phyloP scores from a whole-genome alignment of 179 eudicot genomes.

The Dionaea muscipula region DNA sequence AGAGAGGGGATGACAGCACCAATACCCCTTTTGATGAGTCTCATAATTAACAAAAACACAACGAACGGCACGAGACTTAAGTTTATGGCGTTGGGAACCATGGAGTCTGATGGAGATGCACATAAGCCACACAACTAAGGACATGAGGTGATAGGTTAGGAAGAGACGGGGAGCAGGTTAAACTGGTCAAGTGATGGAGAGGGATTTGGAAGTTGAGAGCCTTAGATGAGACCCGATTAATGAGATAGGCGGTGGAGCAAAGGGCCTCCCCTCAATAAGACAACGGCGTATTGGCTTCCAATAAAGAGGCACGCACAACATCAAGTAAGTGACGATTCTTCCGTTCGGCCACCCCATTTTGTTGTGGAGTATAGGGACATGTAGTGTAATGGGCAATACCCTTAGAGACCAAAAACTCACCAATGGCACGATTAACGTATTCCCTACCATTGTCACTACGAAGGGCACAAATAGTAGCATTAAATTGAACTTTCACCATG shows the following conservation, averaged over 20 bases:
- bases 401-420: neutral
- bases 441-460: neutral
- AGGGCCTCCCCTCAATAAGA: neutral
- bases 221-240: neutral
- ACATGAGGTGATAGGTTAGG: neutral
- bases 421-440: neutral
- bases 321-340: neutral
- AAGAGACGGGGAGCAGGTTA: neutral
- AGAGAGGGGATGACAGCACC: neutral
- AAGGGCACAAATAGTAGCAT: neutral
- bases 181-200: neutral
- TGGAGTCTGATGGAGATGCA: neutral
- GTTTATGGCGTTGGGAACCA: neutral
- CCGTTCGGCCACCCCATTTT: slow-evolving; percentile 1
- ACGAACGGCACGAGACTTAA: neutral
- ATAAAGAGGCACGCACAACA: neutral
- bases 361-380: neutral
- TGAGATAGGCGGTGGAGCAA: neutral
- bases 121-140: neutral
- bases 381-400: neutral
- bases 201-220: neutral
- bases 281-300: neutral
- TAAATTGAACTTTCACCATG: neutral
- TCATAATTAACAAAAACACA: neutral
- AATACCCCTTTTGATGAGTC: too few species aligned